Conservation (phyloP, 805 yeast species). For the Komagataella ulmi region DNA sequence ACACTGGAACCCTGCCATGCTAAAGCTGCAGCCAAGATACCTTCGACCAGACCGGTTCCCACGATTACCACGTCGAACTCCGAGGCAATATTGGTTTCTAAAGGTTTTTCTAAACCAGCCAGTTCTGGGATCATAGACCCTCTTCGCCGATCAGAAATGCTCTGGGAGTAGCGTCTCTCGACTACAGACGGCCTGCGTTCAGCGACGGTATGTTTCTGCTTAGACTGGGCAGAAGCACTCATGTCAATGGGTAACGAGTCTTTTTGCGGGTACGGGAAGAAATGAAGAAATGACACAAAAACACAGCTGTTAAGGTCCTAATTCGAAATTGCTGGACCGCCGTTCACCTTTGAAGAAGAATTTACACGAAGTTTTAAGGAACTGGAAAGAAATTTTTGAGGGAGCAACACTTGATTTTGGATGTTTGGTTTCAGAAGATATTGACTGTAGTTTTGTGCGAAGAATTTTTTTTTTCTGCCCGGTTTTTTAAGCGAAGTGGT, state of each 20-base stretch:
- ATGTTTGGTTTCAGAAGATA: background rate
- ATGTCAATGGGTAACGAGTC: background rate
- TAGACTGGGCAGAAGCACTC: constrained; percentile 15
- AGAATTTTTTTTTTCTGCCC: background rate
- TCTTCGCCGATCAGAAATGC: constrained; percentile 9
- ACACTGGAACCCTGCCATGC: constrained; percentile 99
- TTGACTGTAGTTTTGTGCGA: background rate
- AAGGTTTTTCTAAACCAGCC: constrained; percentile 69
- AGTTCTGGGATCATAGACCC: constrained; percentile 47
- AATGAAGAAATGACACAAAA: background rate
- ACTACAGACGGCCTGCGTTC: constrained; percentile 50
- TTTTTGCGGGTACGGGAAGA: background rate
- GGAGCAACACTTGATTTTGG: background rate
- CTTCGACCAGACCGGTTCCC: constrained; percentile 88
- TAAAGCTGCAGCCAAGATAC: constrained; percentile 82
- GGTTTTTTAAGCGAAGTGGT: background rate
- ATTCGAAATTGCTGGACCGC: background rate
- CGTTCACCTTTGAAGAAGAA: background rate
- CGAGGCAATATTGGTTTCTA: constrained; percentile 46
- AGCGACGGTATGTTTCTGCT: constrained; percentile 48
- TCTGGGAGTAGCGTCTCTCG: constrained; percentile 19
- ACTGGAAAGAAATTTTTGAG: background rate
- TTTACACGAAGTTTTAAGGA: background rate
- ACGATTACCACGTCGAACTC: constrained; percentile 79
- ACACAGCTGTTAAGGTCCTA: background rate